These are phyloP conservation scores for Neurospora discreta DNA, from an alignment of 495 filamentous ascomycete genomes.

Conservation along the genomic window DNA sequence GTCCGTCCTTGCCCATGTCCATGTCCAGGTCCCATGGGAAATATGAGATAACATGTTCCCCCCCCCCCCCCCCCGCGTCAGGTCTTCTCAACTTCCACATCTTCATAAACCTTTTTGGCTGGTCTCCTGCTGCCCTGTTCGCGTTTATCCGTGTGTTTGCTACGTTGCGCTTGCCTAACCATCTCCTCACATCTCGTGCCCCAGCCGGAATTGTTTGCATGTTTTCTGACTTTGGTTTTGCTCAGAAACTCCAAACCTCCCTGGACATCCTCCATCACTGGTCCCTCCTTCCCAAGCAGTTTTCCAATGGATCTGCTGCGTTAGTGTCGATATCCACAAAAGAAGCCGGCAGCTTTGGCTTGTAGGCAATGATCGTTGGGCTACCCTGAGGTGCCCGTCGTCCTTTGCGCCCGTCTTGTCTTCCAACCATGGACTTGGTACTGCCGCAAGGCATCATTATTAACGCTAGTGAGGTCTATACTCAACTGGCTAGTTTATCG, in stretches of 20 bases:
- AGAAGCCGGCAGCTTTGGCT: background rate
- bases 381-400: background rate
- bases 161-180: background rate
- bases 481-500: constrained; percentile 36
- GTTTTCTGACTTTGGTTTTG: background rate
- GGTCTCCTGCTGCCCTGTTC: background rate
- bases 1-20: background rate
- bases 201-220: background rate
- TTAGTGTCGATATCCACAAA: background rate
- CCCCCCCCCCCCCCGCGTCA: too few species aligned
- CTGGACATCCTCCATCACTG: background rate
- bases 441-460: constrained; percentile 30
- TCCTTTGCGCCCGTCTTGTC: background rate
- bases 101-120: background rate
- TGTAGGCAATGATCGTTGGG: background rate
- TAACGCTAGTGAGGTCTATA: constrained; percentile 33
- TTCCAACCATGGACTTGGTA: constrained; percentile 8
- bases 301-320: background rate
- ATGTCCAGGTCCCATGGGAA: background rate
- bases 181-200: background rate
- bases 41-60: background rate
- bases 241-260: background rate
- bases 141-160: background rate
- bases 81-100: background rate
- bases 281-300: background rate